Base-by-base conservation (phyloP, 208 protist species). In the Hexamita inflata region DNA sequence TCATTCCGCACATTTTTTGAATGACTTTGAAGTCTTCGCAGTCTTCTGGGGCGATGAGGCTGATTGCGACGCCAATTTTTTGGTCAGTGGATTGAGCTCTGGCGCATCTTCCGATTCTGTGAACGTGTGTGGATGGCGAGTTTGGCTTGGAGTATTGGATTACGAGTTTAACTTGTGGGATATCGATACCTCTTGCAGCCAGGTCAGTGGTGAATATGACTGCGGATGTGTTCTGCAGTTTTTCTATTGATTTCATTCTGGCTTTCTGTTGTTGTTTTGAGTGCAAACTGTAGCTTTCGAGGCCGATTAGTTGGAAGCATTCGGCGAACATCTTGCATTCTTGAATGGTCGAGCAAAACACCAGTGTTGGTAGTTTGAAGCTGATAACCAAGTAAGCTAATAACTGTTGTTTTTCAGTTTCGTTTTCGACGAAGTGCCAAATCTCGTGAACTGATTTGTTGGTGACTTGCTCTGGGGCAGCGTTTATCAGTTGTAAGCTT, bases 121-220 rank as follows among this genome's bases (percentile, higher is more conserved):
- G 64, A 34, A 70, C 38, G 38, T 70, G 64, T 45, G 34, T 57
- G 40, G 64, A 13, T 9, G 38, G 9, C 4, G 64, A 70, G 15
- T 4, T n/a, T 24, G 64, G 64, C 11, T n/a, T 38, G 2, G 64
- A 13, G 9, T 45, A 45, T 34, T 70, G 35, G 42, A 70, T 40
- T 32, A 70, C 64, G 2, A 70, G 15, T 38, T 35, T 30, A 32
- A 70, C 64, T 28, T 13, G 35, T n/a, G 64, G 64, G n/a, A 70
- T 70, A 45, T 70, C 64, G n/a, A 70, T 35, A n/a, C 64, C 64
- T 32, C 64, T 7, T n/a, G 64, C 64, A 38, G 19, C 11, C 4
- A 70, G 19, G n/a, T 70, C 64, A 30, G 64, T 70, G 9, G 38
- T 57, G 35, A 70, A 30, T n/a, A 70, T 7, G 9, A 70, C 40